These are phyloP conservation scores for Dimocarpus longan DNA, from an alignment of 345 rosid genomes.

Conservation along the genomic window DNA sequence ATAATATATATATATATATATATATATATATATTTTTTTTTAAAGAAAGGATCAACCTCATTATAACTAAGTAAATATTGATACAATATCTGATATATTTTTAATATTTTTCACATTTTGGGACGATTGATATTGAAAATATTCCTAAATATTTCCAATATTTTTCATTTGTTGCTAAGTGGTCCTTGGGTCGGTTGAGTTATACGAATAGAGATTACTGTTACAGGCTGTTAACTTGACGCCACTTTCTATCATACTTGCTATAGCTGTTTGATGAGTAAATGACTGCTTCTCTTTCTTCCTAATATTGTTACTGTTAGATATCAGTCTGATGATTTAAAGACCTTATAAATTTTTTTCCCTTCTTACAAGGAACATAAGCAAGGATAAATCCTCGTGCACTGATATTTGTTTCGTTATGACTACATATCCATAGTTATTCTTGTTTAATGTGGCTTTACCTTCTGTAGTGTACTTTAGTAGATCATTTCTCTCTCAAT, in stretches of 20 bases:
- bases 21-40: no score
- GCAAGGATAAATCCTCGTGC: not conserved
- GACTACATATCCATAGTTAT: not conserved
- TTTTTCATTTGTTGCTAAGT: not conserved
- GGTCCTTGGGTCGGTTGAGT: not conserved
- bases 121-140: no score
- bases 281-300: not conserved
- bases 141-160: no score
- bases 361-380: not conserved
- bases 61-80: no score
- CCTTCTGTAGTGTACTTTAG: not conserved
- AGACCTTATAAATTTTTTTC: not conserved
- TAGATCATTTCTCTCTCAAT: not conserved
- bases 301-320: not conserved
- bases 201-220: not conserved
- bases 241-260: not conserved
- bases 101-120: no score
- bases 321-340: not conserved
- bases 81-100: no score
- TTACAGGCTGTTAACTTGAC: not conserved
- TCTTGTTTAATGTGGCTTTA: not conserved
- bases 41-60: no score
- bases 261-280: not conserved
- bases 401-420: not conserved
- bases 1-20: no score